Conservation (phyloP, 140 eudicot species). For the Cichorium intybus region DNA sequence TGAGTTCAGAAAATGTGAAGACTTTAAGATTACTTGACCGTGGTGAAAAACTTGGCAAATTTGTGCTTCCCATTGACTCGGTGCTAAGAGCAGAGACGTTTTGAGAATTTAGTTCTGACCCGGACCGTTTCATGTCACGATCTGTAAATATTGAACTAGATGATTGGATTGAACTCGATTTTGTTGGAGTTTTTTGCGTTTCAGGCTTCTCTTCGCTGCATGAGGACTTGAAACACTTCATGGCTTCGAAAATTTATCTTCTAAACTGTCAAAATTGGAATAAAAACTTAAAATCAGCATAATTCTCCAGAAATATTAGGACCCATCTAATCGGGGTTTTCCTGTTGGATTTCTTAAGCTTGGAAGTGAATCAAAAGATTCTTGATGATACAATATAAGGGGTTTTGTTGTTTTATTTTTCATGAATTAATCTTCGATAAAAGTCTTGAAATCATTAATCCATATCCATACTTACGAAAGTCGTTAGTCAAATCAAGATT, state of each 20-base stretch:
- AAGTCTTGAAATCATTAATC: too few species aligned
- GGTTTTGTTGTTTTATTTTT: background rate
- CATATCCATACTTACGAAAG: background rate
- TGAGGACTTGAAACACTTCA: constrained; percentile 66
- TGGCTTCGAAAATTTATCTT: constrained; percentile 30
- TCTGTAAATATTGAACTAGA: constrained; percentile 43
- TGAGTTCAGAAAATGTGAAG: constrained; percentile 81
- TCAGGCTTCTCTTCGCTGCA: constrained; percentile 41
- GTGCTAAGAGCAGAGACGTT: constrained; percentile 66
- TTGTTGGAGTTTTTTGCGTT: constrained; percentile 40
- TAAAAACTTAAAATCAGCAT: background rate
- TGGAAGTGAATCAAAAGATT: background rate
- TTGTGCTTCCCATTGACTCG: constrained; percentile 51
- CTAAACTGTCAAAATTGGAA: constrained; percentile 19
- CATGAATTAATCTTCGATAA: background rate
- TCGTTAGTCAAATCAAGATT: background rate
- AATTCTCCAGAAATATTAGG: background rate
- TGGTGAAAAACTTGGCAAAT: constrained; percentile 51
- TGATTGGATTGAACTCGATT: constrained; percentile 41
- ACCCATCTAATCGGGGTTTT: background rate
- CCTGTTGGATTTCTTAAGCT: background rate
- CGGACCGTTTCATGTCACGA: constrained; percentile 49
- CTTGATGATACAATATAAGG: background rate
- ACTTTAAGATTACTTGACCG: constrained; percentile 58
- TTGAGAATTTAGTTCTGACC: constrained; percentile 63